Evolutionary conservation across 129 eudicot genomes (phyloP).

Genomic region (Lactuca saligna): DNA sequence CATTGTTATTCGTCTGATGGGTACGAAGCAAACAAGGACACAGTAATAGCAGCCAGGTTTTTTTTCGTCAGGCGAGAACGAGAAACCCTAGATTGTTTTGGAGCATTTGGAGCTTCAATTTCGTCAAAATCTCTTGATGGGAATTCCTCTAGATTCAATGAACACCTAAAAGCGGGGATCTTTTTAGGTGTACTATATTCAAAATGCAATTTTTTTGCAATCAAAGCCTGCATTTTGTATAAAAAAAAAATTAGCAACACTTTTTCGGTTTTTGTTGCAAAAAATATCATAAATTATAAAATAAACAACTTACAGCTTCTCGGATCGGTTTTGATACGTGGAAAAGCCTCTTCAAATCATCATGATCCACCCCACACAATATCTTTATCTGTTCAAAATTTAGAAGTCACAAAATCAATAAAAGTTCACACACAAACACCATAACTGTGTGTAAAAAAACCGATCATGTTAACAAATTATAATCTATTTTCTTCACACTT

Average conservation of each 20-base stretch:
- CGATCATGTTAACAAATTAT: neutral
- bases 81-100: slow-evolving; percentile 34
- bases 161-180: slow-evolving; percentile 32
- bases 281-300: neutral
- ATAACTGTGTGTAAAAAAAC: neutral
- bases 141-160: slow-evolving; percentile 28
- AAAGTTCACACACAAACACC: neutral
- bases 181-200: slow-evolving; percentile 52
- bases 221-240: slow-evolving; percentile 35
- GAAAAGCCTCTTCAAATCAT: slow-evolving; percentile 55
- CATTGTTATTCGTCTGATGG: neutral
- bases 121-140: slow-evolving; percentile 25
- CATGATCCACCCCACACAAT: slow-evolving; percentile 64
- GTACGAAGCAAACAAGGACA: slow-evolving; percentile 52
- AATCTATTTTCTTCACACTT: neutral
- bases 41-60: slow-evolving; percentile 41
- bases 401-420: neutral
- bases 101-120: slow-evolving; percentile 61
- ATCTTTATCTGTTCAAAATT: slow-evolving; percentile 48
- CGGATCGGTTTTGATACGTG: slow-evolving; percentile 51
- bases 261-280: neutral
- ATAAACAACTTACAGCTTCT: slow-evolving; percentile 57
- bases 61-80: slow-evolving; percentile 34
- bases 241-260: neutral
- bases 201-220: slow-evolving; percentile 52